These are phyloP conservation scores for Lachancea sp. DNA, from an alignment of 805 yeast genomes.

Conservation along the genomic window DNA sequence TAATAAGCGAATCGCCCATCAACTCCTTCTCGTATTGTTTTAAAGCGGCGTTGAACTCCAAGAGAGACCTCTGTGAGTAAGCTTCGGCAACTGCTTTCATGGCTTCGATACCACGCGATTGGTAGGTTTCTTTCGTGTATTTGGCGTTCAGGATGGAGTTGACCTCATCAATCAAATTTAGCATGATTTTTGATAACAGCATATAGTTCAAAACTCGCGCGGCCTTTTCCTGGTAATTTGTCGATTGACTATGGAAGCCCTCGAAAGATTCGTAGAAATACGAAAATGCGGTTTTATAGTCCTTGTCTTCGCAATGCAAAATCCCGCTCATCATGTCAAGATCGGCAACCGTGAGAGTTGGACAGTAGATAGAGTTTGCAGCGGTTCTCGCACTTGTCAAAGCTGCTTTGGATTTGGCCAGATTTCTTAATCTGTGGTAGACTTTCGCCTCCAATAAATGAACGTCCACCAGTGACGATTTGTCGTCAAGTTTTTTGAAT, in stretches of 20 bases:
- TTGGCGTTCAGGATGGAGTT: constrained; percentile 72
- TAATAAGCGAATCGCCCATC: constrained; percentile 78
- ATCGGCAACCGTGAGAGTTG: constrained; percentile 90
- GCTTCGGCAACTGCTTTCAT: constrained; percentile 92
- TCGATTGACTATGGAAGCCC: constrained; percentile 54
- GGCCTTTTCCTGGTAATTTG: constrained; percentile 56
- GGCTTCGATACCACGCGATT: constrained; percentile 85
- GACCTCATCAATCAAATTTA: constrained; percentile 79
- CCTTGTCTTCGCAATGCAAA: constrained; percentile 93
- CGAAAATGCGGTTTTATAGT: constrained; percentile 91
- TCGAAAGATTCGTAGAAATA: constrained; percentile 95
- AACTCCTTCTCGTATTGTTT: constrained; percentile 65
- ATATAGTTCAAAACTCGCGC: constrained; percentile 83
- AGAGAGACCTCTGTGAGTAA: constrained; percentile 79
- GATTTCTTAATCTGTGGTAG: constrained; percentile 84
- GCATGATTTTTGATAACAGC: constrained; percentile 90
- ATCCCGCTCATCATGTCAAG: constrained; percentile 93
- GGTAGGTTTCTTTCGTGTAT: constrained; percentile 56
- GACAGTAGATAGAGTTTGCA: constrained; percentile 95
- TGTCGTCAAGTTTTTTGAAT: constrained; percentile 91
- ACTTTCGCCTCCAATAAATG: constrained; percentile 86
- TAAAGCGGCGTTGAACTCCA: constrained; percentile 84
- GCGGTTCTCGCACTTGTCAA: constrained; percentile 93
- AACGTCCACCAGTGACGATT: constrained; percentile 90
- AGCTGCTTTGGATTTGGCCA: constrained; percentile 86